These are phyloP conservation scores for Blastomyces parvus DNA, from an alignment of 2,329 filamentous ascomycete genomes.

Conservation along the genomic window DNA sequence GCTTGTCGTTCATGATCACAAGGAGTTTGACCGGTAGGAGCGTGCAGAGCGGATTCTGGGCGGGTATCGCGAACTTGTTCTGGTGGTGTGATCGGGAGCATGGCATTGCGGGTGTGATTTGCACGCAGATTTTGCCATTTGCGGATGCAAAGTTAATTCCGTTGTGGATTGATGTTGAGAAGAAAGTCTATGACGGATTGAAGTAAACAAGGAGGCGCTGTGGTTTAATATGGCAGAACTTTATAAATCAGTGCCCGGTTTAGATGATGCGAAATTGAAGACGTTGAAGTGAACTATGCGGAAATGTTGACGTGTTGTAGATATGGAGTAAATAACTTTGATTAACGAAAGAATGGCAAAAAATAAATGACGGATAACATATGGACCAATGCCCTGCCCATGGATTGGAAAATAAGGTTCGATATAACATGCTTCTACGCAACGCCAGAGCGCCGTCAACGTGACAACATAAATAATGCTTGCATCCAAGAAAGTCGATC, in stretches of 20 bases:
- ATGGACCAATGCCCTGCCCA: neutral
- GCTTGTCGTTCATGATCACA: conserved; percentile 49
- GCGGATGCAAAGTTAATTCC: conserved; percentile 34
- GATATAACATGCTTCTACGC: neutral
- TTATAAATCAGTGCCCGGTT: neutral
- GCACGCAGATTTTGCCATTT: conserved; percentile 45
- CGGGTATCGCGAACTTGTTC: conserved; percentile 50
- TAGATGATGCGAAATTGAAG: neutral
- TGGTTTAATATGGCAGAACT: neutral
- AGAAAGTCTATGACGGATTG: conserved; percentile 29
- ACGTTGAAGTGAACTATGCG: neutral
- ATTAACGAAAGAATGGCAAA: neutral
- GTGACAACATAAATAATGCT: neutral
- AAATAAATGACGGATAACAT: neutral
- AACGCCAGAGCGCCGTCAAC: neutral
- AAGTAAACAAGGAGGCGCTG: neutral
- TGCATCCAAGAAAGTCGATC: neutral
- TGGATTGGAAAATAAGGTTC: neutral
- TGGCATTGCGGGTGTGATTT: conserved; percentile 47
- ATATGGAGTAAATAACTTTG: neutral
- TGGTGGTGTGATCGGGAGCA: conserved; percentile 56
- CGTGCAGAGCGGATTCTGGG: conserved; percentile 46
- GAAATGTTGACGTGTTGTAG: neutral
- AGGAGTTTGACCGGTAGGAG: conserved; percentile 46
- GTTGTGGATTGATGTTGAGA: conserved; percentile 35